These are phyloP conservation scores for Toxoplasma gondii DNA, from an alignment of 169 alveolate genomes.

Conservation along the genomic window DNA sequence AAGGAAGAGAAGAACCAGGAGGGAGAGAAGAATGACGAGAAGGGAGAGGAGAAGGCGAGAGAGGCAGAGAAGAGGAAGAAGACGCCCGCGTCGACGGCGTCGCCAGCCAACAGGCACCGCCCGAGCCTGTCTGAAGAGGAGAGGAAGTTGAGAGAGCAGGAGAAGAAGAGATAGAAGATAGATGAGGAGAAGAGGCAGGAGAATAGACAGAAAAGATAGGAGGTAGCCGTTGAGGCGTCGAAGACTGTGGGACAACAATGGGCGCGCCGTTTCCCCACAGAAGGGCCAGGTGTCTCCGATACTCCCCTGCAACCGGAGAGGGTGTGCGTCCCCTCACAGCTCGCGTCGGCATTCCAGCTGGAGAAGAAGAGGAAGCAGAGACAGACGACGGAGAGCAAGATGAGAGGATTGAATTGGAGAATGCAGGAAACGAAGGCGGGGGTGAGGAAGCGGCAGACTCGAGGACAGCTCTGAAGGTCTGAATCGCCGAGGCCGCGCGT, in stretches of 20 bases:
- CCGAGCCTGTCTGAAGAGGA: background rate
- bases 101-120: background rate
- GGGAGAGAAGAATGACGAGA: background rate
- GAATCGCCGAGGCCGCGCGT: too few relatives aligned
- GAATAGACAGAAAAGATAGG: background rate
- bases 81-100: background rate
- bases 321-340: background rate
- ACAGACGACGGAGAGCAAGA: too few relatives aligned
- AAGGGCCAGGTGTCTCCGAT: too few relatives aligned
- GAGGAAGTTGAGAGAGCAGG: background rate
- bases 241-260: background rate
- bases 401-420: too few relatives aligned
- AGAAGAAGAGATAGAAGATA: background rate
- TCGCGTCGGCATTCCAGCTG: too few relatives aligned
- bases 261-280: too few relatives aligned
- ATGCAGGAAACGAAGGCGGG: too few relatives aligned
- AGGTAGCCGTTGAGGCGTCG: background rate
- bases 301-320: background rate
- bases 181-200: background rate
- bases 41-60: background rate
- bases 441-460: too few relatives aligned
- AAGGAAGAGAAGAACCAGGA: background rate
- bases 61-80: background rate
- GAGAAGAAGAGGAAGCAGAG: too few relatives aligned
- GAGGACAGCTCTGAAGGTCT: too few relatives aligned